Conservation (phyloP, 2,329 filamentous ascomycete species). For the Scytalidium lignicola region DNA sequence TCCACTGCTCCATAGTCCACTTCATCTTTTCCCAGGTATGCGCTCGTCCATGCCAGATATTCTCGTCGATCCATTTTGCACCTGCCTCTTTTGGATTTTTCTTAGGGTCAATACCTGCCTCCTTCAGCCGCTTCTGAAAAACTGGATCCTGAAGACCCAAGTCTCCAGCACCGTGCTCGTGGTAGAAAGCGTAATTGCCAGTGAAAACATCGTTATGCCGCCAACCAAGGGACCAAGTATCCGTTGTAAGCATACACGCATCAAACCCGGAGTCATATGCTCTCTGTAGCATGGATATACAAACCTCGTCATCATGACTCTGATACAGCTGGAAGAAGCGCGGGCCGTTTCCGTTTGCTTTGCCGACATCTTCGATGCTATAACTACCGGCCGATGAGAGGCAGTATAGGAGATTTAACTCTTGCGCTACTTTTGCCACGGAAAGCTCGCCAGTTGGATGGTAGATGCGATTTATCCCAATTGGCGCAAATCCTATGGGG, state of each 20-base stretch:
- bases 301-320: slow-evolving; percentile 57
- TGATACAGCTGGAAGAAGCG: slow-evolving; percentile 62
- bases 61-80: slow-evolving; percentile 56
- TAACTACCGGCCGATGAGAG: slow-evolving; percentile 48
- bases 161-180: slow-evolving; percentile 49
- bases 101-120: slow-evolving; percentile 47
- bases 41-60: slow-evolving; percentile 57
- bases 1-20: slow-evolving; percentile 58
- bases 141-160: slow-evolving; percentile 55
- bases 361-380: slow-evolving; percentile 52
- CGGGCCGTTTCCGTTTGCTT: slow-evolving; percentile 46
- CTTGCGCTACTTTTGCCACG: slow-evolving; percentile 54
- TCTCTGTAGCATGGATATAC: slow-evolving; percentile 48
- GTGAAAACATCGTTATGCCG: slow-evolving; percentile 51
- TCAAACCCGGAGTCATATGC: slow-evolving; percentile 50
- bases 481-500: slow-evolving; percentile 59
- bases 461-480: slow-evolving; percentile 64
- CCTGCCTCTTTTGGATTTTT: slow-evolving; percentile 48
- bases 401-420: slow-evolving; percentile 54
- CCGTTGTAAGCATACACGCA: slow-evolving; percentile 54
- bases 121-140: slow-evolving; percentile 47
- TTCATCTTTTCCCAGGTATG: slow-evolving; percentile 59
- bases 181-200: slow-evolving; percentile 59
- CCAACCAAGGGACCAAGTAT: slow-evolving; percentile 61
- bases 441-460: slow-evolving; percentile 52